Percentiles rank a stretch among this genome's conserved stretches.
phyloP scores from a whole-genome alignment of 208 protist genomes.

The Trichomonas vaginalis region DNA sequence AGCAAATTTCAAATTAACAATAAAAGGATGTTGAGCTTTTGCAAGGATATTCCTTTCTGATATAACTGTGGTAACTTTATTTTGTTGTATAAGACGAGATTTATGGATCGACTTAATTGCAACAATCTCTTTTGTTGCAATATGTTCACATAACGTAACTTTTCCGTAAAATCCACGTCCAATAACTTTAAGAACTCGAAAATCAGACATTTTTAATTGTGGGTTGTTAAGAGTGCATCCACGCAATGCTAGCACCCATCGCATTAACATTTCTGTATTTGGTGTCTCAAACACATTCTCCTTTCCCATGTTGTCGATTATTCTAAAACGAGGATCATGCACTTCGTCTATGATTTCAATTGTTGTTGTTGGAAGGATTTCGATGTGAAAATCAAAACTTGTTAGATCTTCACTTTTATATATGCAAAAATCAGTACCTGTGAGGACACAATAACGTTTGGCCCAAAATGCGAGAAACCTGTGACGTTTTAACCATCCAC shows the following conservation, averaged over 20 bases:
- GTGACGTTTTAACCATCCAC: neutral
- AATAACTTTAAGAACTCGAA: constrained; percentile 46
- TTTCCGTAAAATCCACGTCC: constrained; percentile 53
- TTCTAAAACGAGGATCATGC: neutral
- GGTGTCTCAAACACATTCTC: neutral
- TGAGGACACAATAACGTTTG: neutral
- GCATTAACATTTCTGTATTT: neutral
- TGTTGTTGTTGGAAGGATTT: neutral
- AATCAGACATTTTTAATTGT: constrained; percentile 33
- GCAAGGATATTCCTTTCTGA: constrained; percentile 47
- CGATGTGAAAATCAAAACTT: neutral
- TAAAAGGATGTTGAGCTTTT: constrained; percentile 43
- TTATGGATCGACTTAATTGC: constrained; percentile 51
- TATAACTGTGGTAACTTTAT: neutral
- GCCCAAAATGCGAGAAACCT: neutral
- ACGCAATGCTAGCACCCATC: neutral
- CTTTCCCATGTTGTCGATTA: neutral
- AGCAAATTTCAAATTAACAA: constrained; percentile 45
- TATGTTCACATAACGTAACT: constrained; percentile 40
- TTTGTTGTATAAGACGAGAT: neutral
- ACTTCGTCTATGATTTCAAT: neutral
- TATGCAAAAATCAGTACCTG: neutral
- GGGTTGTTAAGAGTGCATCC: neutral
- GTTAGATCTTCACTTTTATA: neutral
- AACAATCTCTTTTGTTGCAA: constrained; percentile 37